These are phyloP conservation scores for Candida mattraensis DNA, from an alignment of 805 yeast species.

Conservation along the genomic window DNA sequence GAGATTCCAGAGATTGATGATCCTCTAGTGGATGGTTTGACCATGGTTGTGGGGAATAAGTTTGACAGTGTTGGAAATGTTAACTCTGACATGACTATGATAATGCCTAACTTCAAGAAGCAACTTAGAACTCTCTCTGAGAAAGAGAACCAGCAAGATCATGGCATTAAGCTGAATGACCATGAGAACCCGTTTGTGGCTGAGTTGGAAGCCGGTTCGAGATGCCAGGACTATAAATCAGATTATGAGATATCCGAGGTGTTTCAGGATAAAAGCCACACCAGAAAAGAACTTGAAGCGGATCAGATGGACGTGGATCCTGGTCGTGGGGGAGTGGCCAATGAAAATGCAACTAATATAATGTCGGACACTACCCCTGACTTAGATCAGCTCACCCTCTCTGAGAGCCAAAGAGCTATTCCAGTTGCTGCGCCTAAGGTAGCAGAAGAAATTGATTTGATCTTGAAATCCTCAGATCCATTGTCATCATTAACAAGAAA, in stretches of 20 bases:
- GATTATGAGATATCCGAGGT: conserved; percentile 14
- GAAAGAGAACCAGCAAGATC: too few species aligned
- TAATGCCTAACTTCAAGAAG: conserved; percentile 31
- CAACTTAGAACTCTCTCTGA: conserved; percentile 1
- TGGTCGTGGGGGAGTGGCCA: conserved; percentile 1
- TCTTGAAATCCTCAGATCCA: conserved; percentile 28
- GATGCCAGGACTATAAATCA: conserved; percentile 8
- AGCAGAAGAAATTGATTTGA: conserved; percentile 14
- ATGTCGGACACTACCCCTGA: conserved; percentile 25
- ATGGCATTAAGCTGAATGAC: not conserved
- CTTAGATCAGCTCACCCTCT: conserved; percentile 17
- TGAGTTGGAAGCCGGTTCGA: not conserved
- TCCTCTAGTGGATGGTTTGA: conserved; percentile 28
- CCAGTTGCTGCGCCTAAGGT: conserved; percentile 13
- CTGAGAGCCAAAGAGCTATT: conserved; percentile 2
- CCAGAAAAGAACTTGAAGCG: not conserved
- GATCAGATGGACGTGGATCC: conserved; percentile 20
- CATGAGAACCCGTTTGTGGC: conserved; percentile 20
- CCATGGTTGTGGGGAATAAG: conserved; percentile 28
- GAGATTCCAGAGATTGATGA: conserved; percentile 17
- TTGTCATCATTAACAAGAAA: conserved; percentile 20
- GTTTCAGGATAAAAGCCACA: conserved; percentile 8
- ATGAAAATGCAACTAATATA: conserved; percentile 1
- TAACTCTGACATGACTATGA: conserved; percentile 40
- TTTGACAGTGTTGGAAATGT: conserved; percentile 11